phyloP scores from a whole-genome alignment of 1,139 yeast species.

The Debaryomycetaceae sp. region DNA sequence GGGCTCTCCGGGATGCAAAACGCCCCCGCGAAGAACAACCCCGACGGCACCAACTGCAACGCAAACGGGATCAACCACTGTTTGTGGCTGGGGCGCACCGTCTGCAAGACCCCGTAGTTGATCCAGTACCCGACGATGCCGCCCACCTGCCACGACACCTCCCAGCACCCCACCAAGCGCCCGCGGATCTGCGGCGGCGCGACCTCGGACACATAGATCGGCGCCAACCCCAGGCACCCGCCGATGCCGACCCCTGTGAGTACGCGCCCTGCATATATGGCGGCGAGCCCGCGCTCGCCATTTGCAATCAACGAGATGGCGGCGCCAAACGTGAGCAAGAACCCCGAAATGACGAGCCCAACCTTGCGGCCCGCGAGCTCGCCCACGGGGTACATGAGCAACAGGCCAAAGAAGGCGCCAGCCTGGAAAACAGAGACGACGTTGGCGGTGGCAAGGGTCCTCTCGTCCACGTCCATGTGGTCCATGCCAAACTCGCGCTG shows the following conservation, averaged over 20 bases:
- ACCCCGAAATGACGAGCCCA: slow-evolving; percentile 25
- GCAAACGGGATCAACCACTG: slow-evolving; percentile 39
- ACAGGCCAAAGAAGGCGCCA: slow-evolving; percentile 31
- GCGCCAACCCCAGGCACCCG: slow-evolving; percentile 30
- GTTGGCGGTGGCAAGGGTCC: slow-evolving; percentile 18
- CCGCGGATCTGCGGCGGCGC: slow-evolving; percentile 30
- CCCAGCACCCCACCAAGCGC: slow-evolving; percentile 45
- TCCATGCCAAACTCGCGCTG: slow-evolving; percentile 23
- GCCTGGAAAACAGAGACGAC: slow-evolving; percentile 35
- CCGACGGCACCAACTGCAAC: slow-evolving; percentile 41
- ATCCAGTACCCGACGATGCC: slow-evolving; percentile 42
- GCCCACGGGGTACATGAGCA: slow-evolving; percentile 26
- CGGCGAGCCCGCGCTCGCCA: slow-evolving; percentile 22
- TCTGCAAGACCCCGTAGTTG: slow-evolving; percentile 32
- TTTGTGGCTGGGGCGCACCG: slow-evolving; percentile 15
- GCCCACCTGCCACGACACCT: slow-evolving; percentile 49
- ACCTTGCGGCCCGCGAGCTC: slow-evolving; percentile 23
- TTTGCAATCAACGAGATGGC: slow-evolving; percentile 27
- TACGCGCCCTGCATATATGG: slow-evolving; percentile 35
- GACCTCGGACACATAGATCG: slow-evolving; percentile 29
- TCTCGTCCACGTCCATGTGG: slow-evolving; percentile 14
- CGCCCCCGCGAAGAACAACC: slow-evolving; percentile 34
- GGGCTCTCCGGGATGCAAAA: slow-evolving; percentile 45
- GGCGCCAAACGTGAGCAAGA: slow-evolving; percentile 41
- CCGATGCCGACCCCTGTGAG: slow-evolving; percentile 34